Evolutionary conservation across 1,284 basidiomycete species (phyloP).

Genomic region (Marasmius tenuissimus): DNA sequence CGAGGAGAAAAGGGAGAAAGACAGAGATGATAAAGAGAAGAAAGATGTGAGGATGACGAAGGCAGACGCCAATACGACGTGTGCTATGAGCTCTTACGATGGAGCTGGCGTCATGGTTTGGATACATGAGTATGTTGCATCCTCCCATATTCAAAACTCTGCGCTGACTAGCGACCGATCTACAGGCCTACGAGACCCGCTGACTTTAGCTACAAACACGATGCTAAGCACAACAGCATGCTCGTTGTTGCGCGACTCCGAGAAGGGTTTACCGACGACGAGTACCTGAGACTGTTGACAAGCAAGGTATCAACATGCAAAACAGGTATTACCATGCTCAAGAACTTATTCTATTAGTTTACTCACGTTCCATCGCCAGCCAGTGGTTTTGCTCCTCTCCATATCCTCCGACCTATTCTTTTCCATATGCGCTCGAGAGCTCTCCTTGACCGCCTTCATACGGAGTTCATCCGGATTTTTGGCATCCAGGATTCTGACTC

Average conservation of each 20-base stretch:
- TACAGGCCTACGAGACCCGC: slow-evolving; percentile 55
- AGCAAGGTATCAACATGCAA: slow-evolving; percentile 32
- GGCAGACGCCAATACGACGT: slow-evolving; percentile 56
- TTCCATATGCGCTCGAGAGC: slow-evolving; percentile 42
- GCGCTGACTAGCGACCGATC: too few relatives aligned
- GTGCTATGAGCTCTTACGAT: slow-evolving; percentile 51
- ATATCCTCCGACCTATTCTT: slow-evolving; percentile 54
- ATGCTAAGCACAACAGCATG: slow-evolving; percentile 64
- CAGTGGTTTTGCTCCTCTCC: slow-evolving; percentile 45
- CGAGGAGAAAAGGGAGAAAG: neutral
- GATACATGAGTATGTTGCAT: slow-evolving; percentile 64
- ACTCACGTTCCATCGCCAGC: slow-evolving; percentile 28
- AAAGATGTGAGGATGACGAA: slow-evolving; percentile 32
- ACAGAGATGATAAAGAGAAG: neutral
- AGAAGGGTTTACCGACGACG: slow-evolving; percentile 37
- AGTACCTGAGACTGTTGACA: slow-evolving; percentile 37
- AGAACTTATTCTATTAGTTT: slow-evolving; percentile 1
- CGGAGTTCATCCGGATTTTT: slow-evolving; percentile 48
- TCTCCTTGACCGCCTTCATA: slow-evolving; percentile 39
- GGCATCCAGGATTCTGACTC: slow-evolving; percentile 16
- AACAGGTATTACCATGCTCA: slow-evolving; percentile 29
- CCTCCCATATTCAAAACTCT: too few relatives aligned
- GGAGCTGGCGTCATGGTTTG: slow-evolving; percentile 49
- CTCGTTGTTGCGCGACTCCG: slow-evolving; percentile 59
- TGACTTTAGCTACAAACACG: slow-evolving; percentile 78